Conservation (phyloP, 139 green algal species). For the Tetradesmus lagerheimii region DNA sequence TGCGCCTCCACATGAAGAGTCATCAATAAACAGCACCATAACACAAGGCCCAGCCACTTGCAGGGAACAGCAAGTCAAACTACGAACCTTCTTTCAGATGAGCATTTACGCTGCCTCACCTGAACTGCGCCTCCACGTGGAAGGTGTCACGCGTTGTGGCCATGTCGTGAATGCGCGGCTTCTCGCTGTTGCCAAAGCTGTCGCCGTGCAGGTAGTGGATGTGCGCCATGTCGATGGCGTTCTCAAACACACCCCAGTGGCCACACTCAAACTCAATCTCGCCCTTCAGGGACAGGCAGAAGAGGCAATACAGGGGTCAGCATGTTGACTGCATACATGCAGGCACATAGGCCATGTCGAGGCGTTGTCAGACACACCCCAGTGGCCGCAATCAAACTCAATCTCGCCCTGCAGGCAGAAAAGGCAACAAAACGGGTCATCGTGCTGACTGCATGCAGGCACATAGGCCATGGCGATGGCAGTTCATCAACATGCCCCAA, state of each 20-base stretch:
- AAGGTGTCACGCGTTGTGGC: conserved; percentile 60
- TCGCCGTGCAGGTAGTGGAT: conserved; percentile 92
- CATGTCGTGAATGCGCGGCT: conserved; percentile 83
- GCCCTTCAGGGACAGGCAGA: too few species aligned
- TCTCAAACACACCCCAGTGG: conserved; percentile 88
- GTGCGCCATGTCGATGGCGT: conserved; percentile 92
- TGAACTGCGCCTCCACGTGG: conserved; percentile 52
- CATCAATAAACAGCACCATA: too few species aligned
- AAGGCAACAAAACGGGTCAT: too few species aligned
- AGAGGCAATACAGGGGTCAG: too few species aligned
- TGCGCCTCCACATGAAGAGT: conserved; percentile 51
- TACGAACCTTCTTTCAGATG: too few species aligned
- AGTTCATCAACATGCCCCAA: conserved; percentile 89
- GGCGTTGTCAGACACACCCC: conserved; percentile 91
- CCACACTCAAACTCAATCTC: conserved; percentile 70
- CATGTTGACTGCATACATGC: too few species aligned
- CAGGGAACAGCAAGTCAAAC: background rate
- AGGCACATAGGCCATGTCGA: too few species aligned
- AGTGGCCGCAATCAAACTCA: conserved; percentile 69
- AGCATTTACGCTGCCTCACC: conserved; percentile 30
- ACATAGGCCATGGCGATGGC: conserved; percentile 93
- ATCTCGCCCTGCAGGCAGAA: conserved; percentile 40
- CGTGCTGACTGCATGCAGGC: too few species aligned
- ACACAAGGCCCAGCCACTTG: too few species aligned
- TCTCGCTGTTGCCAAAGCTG: conserved; percentile 78